Percentiles rank a stretch among this genome's conserved stretches.
phyloP scores from a whole-genome alignment of 2,329 filamentous ascomycete genomes.

The Mariannaea elegans region DNA sequence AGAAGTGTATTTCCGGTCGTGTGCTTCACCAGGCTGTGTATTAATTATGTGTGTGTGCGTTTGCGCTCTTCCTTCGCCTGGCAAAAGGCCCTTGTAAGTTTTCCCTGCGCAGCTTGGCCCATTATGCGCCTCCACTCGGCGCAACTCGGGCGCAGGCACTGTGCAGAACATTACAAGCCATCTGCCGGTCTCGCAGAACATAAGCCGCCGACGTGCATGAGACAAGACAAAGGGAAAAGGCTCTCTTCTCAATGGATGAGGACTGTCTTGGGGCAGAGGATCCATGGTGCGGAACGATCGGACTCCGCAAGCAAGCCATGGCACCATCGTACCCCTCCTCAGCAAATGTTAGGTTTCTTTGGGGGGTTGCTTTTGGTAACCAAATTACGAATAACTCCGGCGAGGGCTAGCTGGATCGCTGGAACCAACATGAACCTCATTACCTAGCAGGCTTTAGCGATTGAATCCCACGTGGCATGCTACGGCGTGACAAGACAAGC shows the following conservation, averaged over 20 bases:
- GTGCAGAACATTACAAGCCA: conserved; percentile 10
- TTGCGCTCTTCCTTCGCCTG: neutral
- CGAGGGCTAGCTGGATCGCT: conserved; percentile 18
- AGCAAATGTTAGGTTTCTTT: neutral
- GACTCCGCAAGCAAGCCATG: neutral
- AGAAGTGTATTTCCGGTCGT: conserved; percentile 2
- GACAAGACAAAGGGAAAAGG: neutral
- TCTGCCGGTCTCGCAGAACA: conserved; percentile 32
- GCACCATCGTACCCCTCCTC: neutral
- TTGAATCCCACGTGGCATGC: conserved; percentile 39
- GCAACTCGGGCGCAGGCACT: conserved; percentile 11
- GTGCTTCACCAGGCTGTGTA: conserved; percentile 7
- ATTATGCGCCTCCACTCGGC: conserved; percentile 1
- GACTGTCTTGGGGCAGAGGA: neutral
- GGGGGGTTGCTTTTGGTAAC: neutral
- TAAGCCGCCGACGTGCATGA: conserved; percentile 21
- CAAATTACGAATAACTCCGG: conserved; percentile 17
- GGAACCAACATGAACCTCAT: conserved; percentile 23
- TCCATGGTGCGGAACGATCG: conserved; percentile 1
- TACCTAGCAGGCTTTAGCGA: conserved; percentile 26
- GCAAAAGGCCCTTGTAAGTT: neutral
- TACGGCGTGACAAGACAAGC: conserved; percentile 27
- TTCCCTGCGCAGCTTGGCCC: neutral
- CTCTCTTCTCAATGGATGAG: conserved; percentile 4
- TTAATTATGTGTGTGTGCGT: conserved; percentile 6